Evolutionary conservation across 2,329 filamentous ascomycete genomes (phyloP).

Genomic region (Cladosporium phlei): DNA sequence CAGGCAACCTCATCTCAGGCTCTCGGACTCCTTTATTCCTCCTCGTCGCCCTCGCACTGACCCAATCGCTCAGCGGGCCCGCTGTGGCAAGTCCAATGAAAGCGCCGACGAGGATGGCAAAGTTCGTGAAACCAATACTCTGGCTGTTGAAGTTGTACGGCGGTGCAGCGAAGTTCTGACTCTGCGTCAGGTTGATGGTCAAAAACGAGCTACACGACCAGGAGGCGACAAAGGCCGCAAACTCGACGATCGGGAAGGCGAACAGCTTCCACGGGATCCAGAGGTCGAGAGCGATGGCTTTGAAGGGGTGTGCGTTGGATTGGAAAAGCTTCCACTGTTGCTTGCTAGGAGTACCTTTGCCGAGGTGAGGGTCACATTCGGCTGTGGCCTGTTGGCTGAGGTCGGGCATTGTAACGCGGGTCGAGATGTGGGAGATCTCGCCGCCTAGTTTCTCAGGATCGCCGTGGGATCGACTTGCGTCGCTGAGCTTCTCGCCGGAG

Average conservation of each 20-base stretch:
- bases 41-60: conserved; percentile 50
- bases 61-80: conserved; percentile 54
- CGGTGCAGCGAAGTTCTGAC: conserved; percentile 50
- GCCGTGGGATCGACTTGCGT: conserved; percentile 13
- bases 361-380: conserved; percentile 51
- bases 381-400: conserved; percentile 33
- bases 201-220: conserved; percentile 57
- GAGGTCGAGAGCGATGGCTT: conserved; percentile 49
- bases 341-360: conserved; percentile 51
- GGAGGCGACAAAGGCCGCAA: conserved; percentile 57
- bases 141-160: conserved; percentile 52
- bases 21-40: conserved; percentile 54
- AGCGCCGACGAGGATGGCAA: conserved; percentile 52
- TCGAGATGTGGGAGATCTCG: conserved; percentile 21
- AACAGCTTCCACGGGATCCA: conserved; percentile 61
- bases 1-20: conserved; percentile 54
- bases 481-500: conserved; percentile 20
- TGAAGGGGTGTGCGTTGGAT: conserved; percentile 42
- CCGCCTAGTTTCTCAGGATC: conserved; percentile 23
- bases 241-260: conserved; percentile 59
- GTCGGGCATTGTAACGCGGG: conserved; percentile 22
- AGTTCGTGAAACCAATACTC: conserved; percentile 53
- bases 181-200: conserved; percentile 56
- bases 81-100: conserved; percentile 53
- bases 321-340: conserved; percentile 54